phyloP scores from a whole-genome alignment of 192 early-diverging fungal genomes.

The Backusella westeae region DNA sequence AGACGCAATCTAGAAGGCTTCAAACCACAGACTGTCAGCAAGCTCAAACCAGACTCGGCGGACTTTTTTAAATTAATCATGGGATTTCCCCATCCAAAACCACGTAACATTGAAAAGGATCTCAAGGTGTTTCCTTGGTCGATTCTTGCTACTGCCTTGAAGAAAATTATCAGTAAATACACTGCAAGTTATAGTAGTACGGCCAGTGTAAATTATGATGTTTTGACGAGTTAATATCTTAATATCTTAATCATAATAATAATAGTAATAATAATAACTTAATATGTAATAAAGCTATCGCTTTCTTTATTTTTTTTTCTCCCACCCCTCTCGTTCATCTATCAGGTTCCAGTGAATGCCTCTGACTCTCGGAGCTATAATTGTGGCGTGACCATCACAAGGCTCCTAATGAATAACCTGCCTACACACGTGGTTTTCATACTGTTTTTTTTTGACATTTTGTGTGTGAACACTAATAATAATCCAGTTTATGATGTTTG shows the following conservation, averaged over 20 bases:
- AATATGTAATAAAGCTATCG: neutral
- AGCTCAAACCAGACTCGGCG: conserved; percentile 66
- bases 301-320: neutral
- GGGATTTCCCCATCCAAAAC: conserved; percentile 75
- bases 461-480: neutral
- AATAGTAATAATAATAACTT: neutral
- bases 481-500: neutral
- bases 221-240: neutral
- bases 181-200: conserved; percentile 45
- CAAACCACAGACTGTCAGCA: conserved; percentile 71
- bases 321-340: neutral
- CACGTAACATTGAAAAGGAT: conserved; percentile 84
- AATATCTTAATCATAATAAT: neutral
- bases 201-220: conserved; percentile 17
- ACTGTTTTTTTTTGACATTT: neutral
- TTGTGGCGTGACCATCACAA: conserved; percentile 6
- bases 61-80: conserved; percentile 79
- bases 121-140: conserved; percentile 84
- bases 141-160: conserved; percentile 58
- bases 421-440: neutral
- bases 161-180: conserved; percentile 77
- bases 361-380: neutral
- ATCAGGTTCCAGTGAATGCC: neutral
- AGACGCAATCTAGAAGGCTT: conserved; percentile 80
- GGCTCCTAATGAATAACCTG: neutral